Evolutionary conservation across 2,329 filamentous ascomycete genomes (phyloP).

Genomic region (Falciphora oryzae): DNA sequence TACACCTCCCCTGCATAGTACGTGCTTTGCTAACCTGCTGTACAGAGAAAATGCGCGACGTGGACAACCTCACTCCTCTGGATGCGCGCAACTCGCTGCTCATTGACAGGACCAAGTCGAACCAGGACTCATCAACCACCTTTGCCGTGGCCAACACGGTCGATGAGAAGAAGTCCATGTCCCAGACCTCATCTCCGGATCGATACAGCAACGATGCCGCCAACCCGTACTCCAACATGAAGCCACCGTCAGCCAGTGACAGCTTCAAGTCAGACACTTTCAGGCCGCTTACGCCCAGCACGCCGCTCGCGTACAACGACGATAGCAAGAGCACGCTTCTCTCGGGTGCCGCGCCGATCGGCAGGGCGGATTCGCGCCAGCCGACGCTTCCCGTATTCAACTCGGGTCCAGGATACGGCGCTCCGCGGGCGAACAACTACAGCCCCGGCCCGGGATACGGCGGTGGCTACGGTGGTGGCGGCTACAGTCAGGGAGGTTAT

Average conservation of each 20-base stretch:
- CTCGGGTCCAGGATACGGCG: conserved; percentile 14
- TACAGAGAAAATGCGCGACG: conserved; percentile 69
- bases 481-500: conserved; percentile 2
- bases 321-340: conserved; percentile 34
- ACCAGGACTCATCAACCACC: conserved; percentile 26
- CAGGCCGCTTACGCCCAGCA: conserved; percentile 33
- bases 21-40: neutral
- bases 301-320: conserved; percentile 20
- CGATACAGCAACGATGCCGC: conserved; percentile 22
- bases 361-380: conserved; percentile 23
- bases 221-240: conserved; percentile 22
- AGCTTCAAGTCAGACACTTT: conserved; percentile 18
- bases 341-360: conserved; percentile 34
- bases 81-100: conserved; percentile 84
- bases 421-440: conserved; percentile 5
- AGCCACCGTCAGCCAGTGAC: conserved; percentile 15
- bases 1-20: neutral
- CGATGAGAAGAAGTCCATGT: conserved; percentile 25
- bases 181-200: conserved; percentile 26
- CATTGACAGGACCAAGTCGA: conserved; percentile 47
- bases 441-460: conserved; percentile 4
- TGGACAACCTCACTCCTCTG: conserved; percentile 79
- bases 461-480: conserved; percentile 7
- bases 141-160: conserved; percentile 37
- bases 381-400: conserved; percentile 29